Base-by-base conservation (phyloP, 1,139 yeast genomes). In the Maudiozyma humilis region DNA sequence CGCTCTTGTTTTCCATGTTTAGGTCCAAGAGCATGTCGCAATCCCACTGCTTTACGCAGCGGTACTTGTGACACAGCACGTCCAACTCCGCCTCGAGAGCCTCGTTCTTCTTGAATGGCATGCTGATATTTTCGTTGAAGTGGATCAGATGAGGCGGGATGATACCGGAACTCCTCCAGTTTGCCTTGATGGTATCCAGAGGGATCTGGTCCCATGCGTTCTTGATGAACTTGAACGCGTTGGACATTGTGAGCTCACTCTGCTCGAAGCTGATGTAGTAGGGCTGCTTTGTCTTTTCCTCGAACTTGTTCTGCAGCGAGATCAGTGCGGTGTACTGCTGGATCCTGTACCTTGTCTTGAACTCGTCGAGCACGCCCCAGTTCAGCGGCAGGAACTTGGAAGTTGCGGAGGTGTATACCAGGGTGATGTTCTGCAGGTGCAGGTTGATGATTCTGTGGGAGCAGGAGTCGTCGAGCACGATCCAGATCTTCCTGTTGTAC, bases 291-390 rank as follows among this genome's bases (percentile, higher is more conserved):
- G 52, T 43, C 25, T 49, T 52, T 37, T 50, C 50, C 38, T 54
- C 62, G 14, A 62, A 42, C 13, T 53, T 54, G 62, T 69, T 57
- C 46, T 60, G 67, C 33, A 63, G 43, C 14, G 56, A 52, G n/a
- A 65, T 54, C 66, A 78, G 68, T 32, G 73, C 77, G 48, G 73
- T 63, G 51, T 78, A 79, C 51, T 79, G 85, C 49, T 76, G 79
- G 6, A 75, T 65, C 47, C 86, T 68, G 56, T 75, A 79, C 38
- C 76, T 63, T 12, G 77, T 69, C 51, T 77, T 77, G 54, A 79
- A 76, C 51, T 79, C 85, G 47, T 77, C 79, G 25, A 76, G 67
- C 3, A 79, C 76, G 2, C 86, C 86, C 69, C 79, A 78, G 50
- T 73, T 76, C 70, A 78, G 77, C 2, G 85, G 85, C 32, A 78